Conservation (phyloP, 148 eudicot genomes). For the Amaranthus cruentus region DNA sequence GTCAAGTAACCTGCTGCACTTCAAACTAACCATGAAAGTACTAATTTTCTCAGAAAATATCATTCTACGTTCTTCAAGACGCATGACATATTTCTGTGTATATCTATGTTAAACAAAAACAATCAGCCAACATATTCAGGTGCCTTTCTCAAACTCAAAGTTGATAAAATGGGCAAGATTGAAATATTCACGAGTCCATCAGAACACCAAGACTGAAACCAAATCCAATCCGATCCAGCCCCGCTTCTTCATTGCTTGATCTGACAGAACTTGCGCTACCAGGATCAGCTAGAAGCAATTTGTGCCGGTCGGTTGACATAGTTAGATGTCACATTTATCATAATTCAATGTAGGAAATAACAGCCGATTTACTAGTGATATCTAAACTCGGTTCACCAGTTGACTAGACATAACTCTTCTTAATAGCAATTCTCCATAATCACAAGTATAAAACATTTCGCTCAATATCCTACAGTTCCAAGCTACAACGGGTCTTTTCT, state of each 20-base stretch:
- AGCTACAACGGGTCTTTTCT: no score
- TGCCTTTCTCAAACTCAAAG: background rate
- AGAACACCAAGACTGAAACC: background rate
- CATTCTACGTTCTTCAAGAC: conserved; percentile 24
- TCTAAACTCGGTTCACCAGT: no score
- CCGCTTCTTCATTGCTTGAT: background rate
- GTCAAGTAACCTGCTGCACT: conserved; percentile 83
- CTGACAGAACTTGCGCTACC: background rate
- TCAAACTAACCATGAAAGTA: conserved; percentile 49
- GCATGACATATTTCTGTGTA: conserved; percentile 17
- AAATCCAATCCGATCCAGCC: background rate
- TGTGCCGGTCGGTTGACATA: background rate
- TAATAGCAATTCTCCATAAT: background rate
- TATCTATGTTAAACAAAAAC: background rate
- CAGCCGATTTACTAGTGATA: background rate
- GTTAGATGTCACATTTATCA: background rate
- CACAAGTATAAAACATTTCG: background rate
- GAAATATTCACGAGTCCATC: background rate
- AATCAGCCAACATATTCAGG: conserved; percentile 12
- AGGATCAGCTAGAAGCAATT: background rate
- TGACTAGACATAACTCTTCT: background rate
- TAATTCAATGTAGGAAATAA: background rate
- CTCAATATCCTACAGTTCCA: background rate
- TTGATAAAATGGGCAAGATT: background rate
- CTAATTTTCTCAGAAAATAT: conserved; percentile 26